Conservation (phyloP, 169 alveolate species). For the Babesia gibsoni region DNA sequence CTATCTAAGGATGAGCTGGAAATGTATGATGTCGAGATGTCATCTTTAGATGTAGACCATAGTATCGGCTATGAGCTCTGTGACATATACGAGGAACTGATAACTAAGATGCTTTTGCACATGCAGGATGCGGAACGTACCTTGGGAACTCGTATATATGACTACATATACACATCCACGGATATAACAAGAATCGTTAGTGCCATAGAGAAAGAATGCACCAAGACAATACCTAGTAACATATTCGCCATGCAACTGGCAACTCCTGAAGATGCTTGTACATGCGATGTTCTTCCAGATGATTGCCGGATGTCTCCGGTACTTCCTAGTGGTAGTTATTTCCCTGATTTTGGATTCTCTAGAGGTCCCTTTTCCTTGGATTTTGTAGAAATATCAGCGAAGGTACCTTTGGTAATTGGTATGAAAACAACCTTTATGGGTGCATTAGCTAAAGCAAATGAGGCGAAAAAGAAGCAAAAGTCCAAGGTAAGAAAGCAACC, state of each 20-base stretch:
- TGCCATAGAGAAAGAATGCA: conserved; percentile 51
- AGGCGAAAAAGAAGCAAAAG: conserved; percentile 46
- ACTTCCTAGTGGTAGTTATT: neutral
- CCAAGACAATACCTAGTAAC: neutral
- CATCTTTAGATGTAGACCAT: neutral
- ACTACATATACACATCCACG: conserved; percentile 57
- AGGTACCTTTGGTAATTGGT: neutral
- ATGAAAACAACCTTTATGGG: neutral
- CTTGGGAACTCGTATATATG: conserved; percentile 22
- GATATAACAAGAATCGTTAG: conserved; percentile 41
- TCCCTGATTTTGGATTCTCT: conserved; percentile 22
- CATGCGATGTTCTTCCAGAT: conserved; percentile 13
- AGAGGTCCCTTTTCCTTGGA: conserved; percentile 20
- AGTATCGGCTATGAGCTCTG: conserved; percentile 38
- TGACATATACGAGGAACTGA: conserved; percentile 43
- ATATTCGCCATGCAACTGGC: neutral
- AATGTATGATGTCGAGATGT: neutral
- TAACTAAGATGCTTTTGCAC: conserved; percentile 61
- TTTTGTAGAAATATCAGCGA: conserved; percentile 15
- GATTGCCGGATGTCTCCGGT: conserved; percentile 39
- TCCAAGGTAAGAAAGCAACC: conserved; percentile 45
- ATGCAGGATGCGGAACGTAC: conserved; percentile 62
- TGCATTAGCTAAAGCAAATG: neutral
- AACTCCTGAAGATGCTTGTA: conserved; percentile 15
- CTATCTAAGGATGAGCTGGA: conserved; percentile 26